phyloP scores from a whole-genome alignment of 768 basidiomycete species.

The Naganishia randhawae region DNA sequence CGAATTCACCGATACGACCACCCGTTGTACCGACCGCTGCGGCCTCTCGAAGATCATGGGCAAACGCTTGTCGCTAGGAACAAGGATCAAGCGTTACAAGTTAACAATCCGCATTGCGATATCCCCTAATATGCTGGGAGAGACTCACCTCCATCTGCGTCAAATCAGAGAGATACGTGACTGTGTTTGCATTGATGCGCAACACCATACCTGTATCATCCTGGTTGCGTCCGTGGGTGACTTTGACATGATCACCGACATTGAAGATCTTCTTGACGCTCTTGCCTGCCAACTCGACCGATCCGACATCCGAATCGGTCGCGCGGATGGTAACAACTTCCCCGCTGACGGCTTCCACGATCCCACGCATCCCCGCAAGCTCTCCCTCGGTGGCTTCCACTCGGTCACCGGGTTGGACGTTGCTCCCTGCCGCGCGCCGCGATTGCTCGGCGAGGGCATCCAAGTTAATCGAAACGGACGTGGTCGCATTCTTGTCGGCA shows the following conservation, averaged over 20 bases:
- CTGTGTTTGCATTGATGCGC: conserved; percentile 73
- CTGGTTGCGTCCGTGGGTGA: conserved; percentile 88
- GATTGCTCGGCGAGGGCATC: conserved; percentile 90
- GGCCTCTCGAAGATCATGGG: conserved; percentile 92
- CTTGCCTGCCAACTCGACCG: conserved; percentile 56
- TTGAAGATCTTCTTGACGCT: conserved; percentile 93
- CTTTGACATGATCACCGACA: conserved; percentile 96
- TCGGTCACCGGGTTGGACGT: conserved; percentile 95
- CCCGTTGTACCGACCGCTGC: conserved; percentile 93
- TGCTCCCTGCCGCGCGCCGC: conserved; percentile 80
- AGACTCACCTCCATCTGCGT: conserved; percentile 79
- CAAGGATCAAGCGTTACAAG: conserved; percentile 59
- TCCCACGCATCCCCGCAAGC: conserved; percentile 85
- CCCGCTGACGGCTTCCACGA: conserved; percentile 80
- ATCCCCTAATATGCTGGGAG: no score
- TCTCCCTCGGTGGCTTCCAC: conserved; percentile 97
- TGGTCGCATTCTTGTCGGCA: conserved; percentile 61
- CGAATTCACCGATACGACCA: conserved; percentile 86
- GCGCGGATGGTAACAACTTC: conserved; percentile 83
- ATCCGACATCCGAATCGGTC: conserved; percentile 74
- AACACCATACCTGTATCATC: conserved; percentile 96
- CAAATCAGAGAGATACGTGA: conserved; percentile 97
- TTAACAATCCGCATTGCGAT: no score
- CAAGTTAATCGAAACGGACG: conserved; percentile 63
- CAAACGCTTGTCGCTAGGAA: conserved; percentile 71